phyloP scores from a whole-genome alignment of 2,329 filamentous ascomycete genomes.

The Cercospora sp. region DNA sequence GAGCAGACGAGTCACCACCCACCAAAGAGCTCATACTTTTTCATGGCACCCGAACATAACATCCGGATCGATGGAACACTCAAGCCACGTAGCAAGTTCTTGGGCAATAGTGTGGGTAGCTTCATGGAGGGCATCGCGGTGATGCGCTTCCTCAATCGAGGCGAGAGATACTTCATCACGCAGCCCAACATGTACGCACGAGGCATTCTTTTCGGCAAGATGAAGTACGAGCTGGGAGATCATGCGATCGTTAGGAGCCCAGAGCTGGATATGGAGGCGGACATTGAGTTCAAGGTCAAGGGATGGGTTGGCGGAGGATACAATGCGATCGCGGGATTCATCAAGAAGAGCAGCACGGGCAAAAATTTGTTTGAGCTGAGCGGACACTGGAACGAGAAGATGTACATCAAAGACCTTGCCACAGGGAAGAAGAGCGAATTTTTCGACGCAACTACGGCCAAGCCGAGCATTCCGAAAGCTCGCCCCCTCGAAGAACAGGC shows the following conservation, averaged over 20 bases:
- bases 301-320: slow-evolving; percentile 96
- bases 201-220: slow-evolving; percentile 95
- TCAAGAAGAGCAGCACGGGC: slow-evolving; percentile 84
- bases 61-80: slow-evolving; percentile 94
- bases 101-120: slow-evolving; percentile 96
- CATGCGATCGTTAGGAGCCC: slow-evolving; percentile 92
- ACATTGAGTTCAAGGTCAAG: slow-evolving; percentile 98
- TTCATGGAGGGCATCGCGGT: slow-evolving; percentile 97
- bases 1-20: slow-evolving; percentile 98
- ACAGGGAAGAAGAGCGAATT: slow-evolving; percentile 86
- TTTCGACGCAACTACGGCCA: slow-evolving; percentile 81
- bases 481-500: slow-evolving; percentile 83
- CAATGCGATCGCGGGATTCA: slow-evolving; percentile 88
- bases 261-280: slow-evolving; percentile 79
- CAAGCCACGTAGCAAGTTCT: slow-evolving; percentile 90
- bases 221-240: slow-evolving; percentile 98
- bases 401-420: slow-evolving; percentile 82
- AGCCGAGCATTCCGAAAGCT: slow-evolving; percentile 70
- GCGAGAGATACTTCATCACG: slow-evolving; percentile 89
- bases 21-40: slow-evolving; percentile 98
- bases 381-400: slow-evolving; percentile 91
- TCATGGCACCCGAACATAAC: slow-evolving; percentile 90
- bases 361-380: slow-evolving; percentile 89
- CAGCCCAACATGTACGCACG: slow-evolving; percentile 99
- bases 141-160: slow-evolving; percentile 76